These are phyloP conservation scores for Stagonosporopsis chrysanthemi DNA, from an alignment of 2,329 filamentous ascomycete species.

Conservation along the genomic window DNA sequence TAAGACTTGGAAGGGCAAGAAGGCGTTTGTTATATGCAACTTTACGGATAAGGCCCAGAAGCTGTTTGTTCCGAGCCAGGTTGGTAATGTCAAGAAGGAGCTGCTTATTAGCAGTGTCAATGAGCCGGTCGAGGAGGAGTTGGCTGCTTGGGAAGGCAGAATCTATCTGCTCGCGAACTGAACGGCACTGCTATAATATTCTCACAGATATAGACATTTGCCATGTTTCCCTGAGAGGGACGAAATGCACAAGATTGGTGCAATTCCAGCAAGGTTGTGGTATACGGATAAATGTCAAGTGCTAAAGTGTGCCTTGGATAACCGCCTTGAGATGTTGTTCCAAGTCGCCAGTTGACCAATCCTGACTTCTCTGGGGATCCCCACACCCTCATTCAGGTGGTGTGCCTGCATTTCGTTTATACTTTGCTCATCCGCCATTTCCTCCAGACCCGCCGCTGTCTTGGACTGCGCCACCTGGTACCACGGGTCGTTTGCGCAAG, in stretches of 20 bases:
- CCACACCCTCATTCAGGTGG: conserved; percentile 9
- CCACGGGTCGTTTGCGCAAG: conserved; percentile 43
- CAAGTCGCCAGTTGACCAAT: conserved; percentile 38
- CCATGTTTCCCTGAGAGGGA: background rate
- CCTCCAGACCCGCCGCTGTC: conserved; percentile 38
- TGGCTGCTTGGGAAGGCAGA: conserved; percentile 42
- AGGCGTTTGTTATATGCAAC: conserved; percentile 44
- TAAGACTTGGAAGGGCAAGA: conserved; percentile 43
- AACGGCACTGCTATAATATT: no score
- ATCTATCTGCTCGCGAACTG: conserved; percentile 34
- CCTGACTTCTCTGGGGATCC: conserved; percentile 23
- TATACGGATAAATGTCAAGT: background rate
- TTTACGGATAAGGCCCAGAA: conserved; percentile 43
- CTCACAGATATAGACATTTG: background rate
- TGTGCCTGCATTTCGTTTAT: conserved; percentile 10
- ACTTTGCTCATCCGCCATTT: conserved; percentile 25
- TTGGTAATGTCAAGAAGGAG: conserved; percentile 40
- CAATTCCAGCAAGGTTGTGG: background rate
- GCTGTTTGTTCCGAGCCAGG: conserved; percentile 43
- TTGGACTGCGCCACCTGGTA: conserved; percentile 45
- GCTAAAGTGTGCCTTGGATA: conserved; percentile 36
- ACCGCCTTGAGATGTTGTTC: conserved; percentile 44
- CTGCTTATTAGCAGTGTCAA: conserved; percentile 36
- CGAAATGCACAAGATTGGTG: background rate
- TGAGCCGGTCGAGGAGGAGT: conserved; percentile 20